Base-by-base conservation (phyloP, 2,329 filamentous ascomycete genomes). In the Aspergillus tamarii region DNA sequence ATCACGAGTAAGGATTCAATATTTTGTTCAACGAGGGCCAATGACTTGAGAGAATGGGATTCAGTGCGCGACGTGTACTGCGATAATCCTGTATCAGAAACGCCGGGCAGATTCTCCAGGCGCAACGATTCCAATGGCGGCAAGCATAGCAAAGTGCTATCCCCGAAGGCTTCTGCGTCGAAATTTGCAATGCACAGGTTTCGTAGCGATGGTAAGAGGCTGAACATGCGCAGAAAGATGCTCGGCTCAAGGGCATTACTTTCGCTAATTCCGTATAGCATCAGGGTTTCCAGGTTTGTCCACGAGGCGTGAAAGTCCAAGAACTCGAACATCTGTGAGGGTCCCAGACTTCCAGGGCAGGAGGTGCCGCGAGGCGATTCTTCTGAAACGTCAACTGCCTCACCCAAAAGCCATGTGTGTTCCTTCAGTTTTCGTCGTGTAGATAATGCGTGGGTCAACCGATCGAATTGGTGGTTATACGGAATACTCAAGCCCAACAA, bases 121-220 rank as follows among this genome's bases (percentile, higher is more conserved):
- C 86, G 81, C 14, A 88, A 77, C 0, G 84, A 86, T 41, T 79
- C 76, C 14, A 88, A 72, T 2, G 81, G 63, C 1, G 85, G 85
- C 14, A 88, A 73, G 36, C 85, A 81, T 32, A 84, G 78, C 39
- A 89, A 73, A 2, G 85, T 83, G 48, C 80, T 77, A 68, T 88
- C 83, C 21, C 84, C 82, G 66, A 88, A 88, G 53, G 86, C 84
- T 41, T 82, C 77, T 16, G 80, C 77, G 62, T 84, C 78, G 45
- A 88, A 83, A 48, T 81, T 81, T n/a, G 84, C 84, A 32, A 88
- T 75, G 56, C 83, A 84, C 10, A 88, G 79, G 69, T 87, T 79
- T 45, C 80, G 80, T 48, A 89, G 73, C 0, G 79, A 78, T 0
- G 84, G 85, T n/a, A 87, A 74, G 28, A 82, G 79, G 59, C 82